Evolutionary conservation across 495 filamentous ascomycete species (phyloP).

Genomic region (Penicillium longicatenatum): DNA sequence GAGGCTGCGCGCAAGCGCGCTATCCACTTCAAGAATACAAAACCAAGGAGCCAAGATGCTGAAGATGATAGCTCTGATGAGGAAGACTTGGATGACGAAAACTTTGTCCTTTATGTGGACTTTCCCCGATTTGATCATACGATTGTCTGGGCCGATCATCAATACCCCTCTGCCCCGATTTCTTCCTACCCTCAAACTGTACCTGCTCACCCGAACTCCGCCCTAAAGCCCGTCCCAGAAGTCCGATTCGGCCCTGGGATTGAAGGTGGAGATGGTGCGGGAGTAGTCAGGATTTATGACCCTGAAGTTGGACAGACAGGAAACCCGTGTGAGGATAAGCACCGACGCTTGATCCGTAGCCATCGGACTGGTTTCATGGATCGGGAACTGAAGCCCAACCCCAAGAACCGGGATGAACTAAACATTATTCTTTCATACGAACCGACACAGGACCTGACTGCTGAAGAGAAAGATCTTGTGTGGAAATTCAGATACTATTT

Average conservation of each 20-base stretch:
- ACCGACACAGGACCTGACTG: constrained; percentile 81
- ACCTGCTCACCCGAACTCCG: constrained; percentile 63
- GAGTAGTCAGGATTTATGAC: constrained; percentile 83
- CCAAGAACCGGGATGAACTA: constrained; percentile 92
- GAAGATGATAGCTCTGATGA: constrained; percentile 40
- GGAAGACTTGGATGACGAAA: constrained; percentile 52
- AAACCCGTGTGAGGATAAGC: constrained; percentile 95
- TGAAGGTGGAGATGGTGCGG: constrained; percentile 55
- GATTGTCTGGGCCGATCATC: constrained; percentile 90
- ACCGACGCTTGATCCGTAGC: constrained; percentile 85
- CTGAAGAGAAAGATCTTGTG: constrained; percentile 91
- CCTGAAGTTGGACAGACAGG: constrained; percentile 85
- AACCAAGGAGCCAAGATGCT: constrained; percentile 24
- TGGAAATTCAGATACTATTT: constrained; percentile 97
- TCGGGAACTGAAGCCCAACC: constrained; percentile 91
- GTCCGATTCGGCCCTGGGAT: constrained; percentile 84
- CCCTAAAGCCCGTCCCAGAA: constrained; percentile 76
- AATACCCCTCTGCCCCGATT: constrained; percentile 82
- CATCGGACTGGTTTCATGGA: constrained; percentile 92
- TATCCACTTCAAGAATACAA: constrained; percentile 30
- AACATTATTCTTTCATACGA: constrained; percentile 91
- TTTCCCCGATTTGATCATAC: constrained; percentile 95
- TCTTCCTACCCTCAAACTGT: constrained; percentile 67
- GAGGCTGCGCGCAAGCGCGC: constrained; percentile 43
- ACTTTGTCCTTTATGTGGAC: constrained; percentile 81